phyloP scores from a whole-genome alignment of 768 basidiomycete genomes.

The Asterophora parasitica region DNA sequence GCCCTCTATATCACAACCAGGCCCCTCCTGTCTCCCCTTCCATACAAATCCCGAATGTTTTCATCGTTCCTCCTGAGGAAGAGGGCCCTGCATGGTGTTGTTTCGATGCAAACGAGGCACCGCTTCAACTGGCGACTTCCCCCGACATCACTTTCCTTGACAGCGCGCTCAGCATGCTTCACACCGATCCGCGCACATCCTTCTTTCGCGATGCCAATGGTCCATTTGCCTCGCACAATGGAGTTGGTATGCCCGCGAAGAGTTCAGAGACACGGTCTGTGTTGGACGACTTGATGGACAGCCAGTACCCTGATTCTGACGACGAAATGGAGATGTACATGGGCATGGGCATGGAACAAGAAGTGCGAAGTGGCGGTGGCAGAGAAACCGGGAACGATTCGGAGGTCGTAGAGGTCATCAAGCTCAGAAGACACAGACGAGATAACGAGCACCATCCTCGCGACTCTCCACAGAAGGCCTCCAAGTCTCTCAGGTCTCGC shows the following conservation, averaged over 20 bases:
- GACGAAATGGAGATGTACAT: conserved; percentile 23
- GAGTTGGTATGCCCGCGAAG: conserved; percentile 22
- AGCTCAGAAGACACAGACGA: conserved; percentile 38
- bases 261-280: conserved; percentile 23
- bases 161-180: conserved; percentile 21
- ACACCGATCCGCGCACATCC: conserved; percentile 17
- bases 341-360: conserved; percentile 21
- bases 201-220: conserved; percentile 14
- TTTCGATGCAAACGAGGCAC: conserved; percentile 43
- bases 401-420: conserved; percentile 58
- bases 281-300: conserved; percentile 26
- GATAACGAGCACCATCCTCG: conserved; percentile 5
- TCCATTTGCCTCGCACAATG: conserved; percentile 6
- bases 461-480: conserved; percentile 23
- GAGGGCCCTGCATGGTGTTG: conserved; percentile 55
- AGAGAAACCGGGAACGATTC: conserved; percentile 37
- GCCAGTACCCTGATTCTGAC: conserved; percentile 21
- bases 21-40: conserved; percentile 6
- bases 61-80: conserved; percentile 56
- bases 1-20: neutral
- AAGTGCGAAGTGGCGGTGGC: conserved; percentile 16
- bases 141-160: conserved; percentile 31
- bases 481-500: conserved; percentile 40
- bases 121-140: conserved; percentile 15
- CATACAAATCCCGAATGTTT: conserved; percentile 43